phyloP scores from a whole-genome alignment of 163 green algal species.

The Volvox carteri region DNA sequence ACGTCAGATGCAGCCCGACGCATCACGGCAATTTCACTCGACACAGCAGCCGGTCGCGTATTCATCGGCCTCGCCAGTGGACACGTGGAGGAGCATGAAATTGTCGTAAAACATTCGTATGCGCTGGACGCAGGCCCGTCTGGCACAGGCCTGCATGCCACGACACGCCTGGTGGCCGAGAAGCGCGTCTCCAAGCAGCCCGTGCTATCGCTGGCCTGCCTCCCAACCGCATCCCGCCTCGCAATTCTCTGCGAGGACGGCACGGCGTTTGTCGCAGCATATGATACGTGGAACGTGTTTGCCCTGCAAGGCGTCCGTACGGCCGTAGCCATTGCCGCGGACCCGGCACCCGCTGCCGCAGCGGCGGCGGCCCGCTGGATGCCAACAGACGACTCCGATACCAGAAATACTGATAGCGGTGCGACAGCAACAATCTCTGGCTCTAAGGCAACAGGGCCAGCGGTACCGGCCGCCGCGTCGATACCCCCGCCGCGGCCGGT shows the following conservation, averaged over 20 bases:
- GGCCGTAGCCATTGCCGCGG: slow-evolving; percentile 23
- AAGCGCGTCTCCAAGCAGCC: slow-evolving; percentile 52
- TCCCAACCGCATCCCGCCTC: slow-evolving; percentile 48
- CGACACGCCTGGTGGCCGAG: slow-evolving; percentile 49
- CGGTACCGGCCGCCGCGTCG: neutral
- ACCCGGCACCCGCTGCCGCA: slow-evolving; percentile 20
- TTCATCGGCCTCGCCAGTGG: slow-evolving; percentile 61
- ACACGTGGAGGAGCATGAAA: slow-evolving; percentile 52
- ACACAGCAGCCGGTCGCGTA: slow-evolving; percentile 39
- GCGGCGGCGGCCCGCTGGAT: neutral
- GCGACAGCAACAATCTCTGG: neutral
- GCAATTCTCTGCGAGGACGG: slow-evolving; percentile 57
- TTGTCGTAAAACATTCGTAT: slow-evolving; percentile 30
- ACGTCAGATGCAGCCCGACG: slow-evolving; percentile 41
- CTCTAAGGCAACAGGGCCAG: no score
- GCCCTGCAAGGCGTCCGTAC: slow-evolving; percentile 45
- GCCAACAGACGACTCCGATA: no score
- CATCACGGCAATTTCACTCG: slow-evolving; percentile 59
- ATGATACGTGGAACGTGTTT: slow-evolving; percentile 45
- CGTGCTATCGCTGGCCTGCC: slow-evolving; percentile 37
- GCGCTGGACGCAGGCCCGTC: neutral
- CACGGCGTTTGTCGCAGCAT: slow-evolving; percentile 23
- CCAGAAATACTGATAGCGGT: neutral
- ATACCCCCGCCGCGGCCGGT: slow-evolving; percentile 14
- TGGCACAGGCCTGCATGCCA: neutral